Percentiles rank a stretch among this genome's conserved stretches.
These are phyloP conservation scores for Syzygium oleosum DNA, from an alignment of 345 rosid genomes.

Conservation along the genomic window DNA sequence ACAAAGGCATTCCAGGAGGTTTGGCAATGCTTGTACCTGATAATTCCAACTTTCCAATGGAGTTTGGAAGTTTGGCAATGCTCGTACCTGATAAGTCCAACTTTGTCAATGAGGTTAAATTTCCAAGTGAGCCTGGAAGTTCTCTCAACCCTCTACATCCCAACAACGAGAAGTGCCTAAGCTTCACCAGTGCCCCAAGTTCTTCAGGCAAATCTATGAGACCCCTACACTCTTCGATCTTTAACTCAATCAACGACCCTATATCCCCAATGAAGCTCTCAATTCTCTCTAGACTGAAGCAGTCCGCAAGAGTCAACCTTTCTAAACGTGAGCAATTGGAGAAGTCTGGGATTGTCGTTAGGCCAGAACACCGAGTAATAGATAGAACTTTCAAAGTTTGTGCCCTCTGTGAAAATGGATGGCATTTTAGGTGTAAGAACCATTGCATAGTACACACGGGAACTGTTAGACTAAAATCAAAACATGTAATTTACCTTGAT, in stretches of 20 bases:
- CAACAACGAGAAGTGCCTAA: background rate
- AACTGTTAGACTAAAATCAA: fast-evolving
- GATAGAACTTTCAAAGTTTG: background rate
- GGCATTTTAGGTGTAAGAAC: background rate
- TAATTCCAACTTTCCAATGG: background rate
- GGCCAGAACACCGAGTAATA: fast-evolving
- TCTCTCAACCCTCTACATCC: background rate
- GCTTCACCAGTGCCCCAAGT: background rate
- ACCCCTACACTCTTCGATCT: background rate
- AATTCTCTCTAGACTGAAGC: background rate
- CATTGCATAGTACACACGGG: fast-evolving
- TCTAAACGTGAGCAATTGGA: background rate
- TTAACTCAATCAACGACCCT: background rate
- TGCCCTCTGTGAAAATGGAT: background rate
- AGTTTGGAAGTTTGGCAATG: background rate
- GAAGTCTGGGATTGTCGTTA: background rate
- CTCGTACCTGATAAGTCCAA: background rate
- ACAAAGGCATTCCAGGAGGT: background rate
- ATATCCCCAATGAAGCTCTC: background rate
- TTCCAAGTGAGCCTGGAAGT: background rate
- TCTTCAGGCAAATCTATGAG: background rate
- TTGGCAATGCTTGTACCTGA: background rate
- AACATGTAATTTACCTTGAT: background rate
- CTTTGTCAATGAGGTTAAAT: background rate
- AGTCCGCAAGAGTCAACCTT: background rate